Conservation (phyloP, 139 green algal species). For the Chlamydomonas urium region DNA sequence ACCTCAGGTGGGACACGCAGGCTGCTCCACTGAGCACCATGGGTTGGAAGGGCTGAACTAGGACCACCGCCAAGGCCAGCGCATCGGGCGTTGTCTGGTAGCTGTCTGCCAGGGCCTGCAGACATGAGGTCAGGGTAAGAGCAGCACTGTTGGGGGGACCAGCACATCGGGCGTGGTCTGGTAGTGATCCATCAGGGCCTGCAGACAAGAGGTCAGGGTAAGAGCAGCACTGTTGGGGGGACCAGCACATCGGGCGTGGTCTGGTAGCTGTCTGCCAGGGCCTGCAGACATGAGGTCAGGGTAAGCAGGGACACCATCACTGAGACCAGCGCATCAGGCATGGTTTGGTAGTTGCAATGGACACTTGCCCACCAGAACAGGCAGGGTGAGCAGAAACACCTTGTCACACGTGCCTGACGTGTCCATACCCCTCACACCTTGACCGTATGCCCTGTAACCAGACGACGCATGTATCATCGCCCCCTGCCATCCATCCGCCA, state of each 20-base stretch:
- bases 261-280: not conserved
- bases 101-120: not conserved
- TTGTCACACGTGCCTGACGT: too few species aligned
- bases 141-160: not conserved
- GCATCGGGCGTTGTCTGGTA: conserved; percentile 28
- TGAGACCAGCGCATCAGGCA: too few species aligned
- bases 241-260: conserved; percentile 32
- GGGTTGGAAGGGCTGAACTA: conserved; percentile 40
- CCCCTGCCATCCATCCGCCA: too few species aligned
- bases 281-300: not conserved
- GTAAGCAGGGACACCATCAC: not conserved
- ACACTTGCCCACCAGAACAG: too few species aligned
- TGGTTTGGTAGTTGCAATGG: too few species aligned
- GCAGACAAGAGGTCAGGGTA: not conserved
- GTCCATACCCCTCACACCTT: too few species aligned
- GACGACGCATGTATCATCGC: too few species aligned
- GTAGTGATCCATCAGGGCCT: not conserved
- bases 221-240: too few species aligned
- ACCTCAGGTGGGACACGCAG: conserved; percentile 22
- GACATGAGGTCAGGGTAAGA: not conserved
- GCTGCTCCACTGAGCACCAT: conserved; percentile 47
- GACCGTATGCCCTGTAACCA: too few species aligned
- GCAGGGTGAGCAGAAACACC: too few species aligned
- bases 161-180: too few species aligned
- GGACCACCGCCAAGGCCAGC: conserved; percentile 29